Base-by-base conservation (phyloP, 768 basidiomycete species). In the button mushroom (Agaricus bisporus) region DNA sequence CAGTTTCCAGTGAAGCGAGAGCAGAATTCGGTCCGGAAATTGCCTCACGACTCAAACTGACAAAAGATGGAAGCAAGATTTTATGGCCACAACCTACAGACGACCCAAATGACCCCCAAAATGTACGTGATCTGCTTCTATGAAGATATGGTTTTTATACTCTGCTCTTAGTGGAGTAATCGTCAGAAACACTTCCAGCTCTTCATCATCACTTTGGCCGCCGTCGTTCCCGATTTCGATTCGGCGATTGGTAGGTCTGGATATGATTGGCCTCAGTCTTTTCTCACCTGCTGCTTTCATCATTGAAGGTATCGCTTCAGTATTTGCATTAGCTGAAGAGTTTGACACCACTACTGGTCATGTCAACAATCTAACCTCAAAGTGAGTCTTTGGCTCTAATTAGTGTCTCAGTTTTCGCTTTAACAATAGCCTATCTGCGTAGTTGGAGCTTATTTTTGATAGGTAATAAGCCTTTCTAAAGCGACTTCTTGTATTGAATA, bases 31-130 rank as follows among this genome's bases (percentile, higher is more conserved):
- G 84, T 10, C 77, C 77, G 20, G 67, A 68, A 3, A 61, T 83
- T 32, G 81, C 83, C 0, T 66, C 75, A 4, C 71, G 60, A 48
- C 70, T 86, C 48, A 86, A 86, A 70, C 68, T 83, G 3, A 75
- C 79, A 7, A 56, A 59, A 12, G 80, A 83, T 51, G 83, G 83
- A 0, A 75, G 68, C 17, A 81, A 74, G 43, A 76, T 86, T 12
- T 73, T 88, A 0, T 86, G 83, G 82, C 85, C 85, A 22, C 85
- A 86, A 59, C 84, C 85, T 0, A 74, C 78, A 0, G 79, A 85
- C 43, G 73, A 78, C 45, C 75, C 76, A 0, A 67, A 77, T 15
- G 83, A 86, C 59, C 84, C 84, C 12, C 83, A 84, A 66, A 84
- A 83, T 58, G 51, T 46, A 9, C 5, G 44, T 32, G n/a, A 32